Evolutionary conservation across 495 filamentous ascomycete species (phyloP).

Genomic region (Podospora didyma): DNA sequence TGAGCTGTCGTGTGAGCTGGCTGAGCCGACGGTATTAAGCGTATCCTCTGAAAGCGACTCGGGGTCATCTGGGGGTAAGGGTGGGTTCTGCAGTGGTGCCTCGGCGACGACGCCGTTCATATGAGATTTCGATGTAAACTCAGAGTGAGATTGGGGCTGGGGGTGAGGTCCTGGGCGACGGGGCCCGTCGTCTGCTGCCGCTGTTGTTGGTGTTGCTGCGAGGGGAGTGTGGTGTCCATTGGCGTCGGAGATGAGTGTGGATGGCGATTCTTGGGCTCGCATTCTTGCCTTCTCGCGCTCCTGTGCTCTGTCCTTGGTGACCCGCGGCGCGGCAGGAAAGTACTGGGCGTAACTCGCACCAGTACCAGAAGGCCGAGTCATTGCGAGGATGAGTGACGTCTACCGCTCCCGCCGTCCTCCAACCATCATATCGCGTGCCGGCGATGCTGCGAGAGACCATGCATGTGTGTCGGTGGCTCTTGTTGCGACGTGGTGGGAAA

Average conservation of each 20-base stretch:
- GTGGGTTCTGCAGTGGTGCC: constrained; percentile 17
- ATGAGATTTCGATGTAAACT: constrained; percentile 15
- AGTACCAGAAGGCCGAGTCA: constrained; percentile 73
- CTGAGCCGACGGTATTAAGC: constrained; percentile 60
- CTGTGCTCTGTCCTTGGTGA: constrained; percentile 51
- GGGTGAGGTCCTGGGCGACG: not conserved
- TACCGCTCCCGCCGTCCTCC: constrained; percentile 47
- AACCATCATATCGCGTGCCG: constrained; percentile 51
- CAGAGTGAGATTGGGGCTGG: not conserved
- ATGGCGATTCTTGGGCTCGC: constrained; percentile 32
- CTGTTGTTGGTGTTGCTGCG: constrained; percentile 9
- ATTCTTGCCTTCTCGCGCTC: constrained; percentile 45
- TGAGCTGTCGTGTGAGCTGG: constrained; percentile 62
- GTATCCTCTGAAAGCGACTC: constrained; percentile 57
- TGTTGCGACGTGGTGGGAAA: constrained; percentile 12
- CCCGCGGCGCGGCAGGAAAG: constrained; percentile 78
- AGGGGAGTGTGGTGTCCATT: constrained; percentile 20
- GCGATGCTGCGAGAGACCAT: constrained; percentile 36
- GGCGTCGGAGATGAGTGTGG: constrained; percentile 18
- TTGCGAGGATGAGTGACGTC: constrained; percentile 45
- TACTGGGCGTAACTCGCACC: constrained; percentile 81
- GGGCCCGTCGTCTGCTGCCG: constrained; percentile 13
- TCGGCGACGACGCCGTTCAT: constrained; percentile 35
- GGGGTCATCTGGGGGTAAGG: constrained; percentile 48
- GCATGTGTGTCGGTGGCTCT: constrained; percentile 27